Conservation (phyloP, 495 filamentous ascomycete genomes). For the Aspergillus leporis region DNA sequence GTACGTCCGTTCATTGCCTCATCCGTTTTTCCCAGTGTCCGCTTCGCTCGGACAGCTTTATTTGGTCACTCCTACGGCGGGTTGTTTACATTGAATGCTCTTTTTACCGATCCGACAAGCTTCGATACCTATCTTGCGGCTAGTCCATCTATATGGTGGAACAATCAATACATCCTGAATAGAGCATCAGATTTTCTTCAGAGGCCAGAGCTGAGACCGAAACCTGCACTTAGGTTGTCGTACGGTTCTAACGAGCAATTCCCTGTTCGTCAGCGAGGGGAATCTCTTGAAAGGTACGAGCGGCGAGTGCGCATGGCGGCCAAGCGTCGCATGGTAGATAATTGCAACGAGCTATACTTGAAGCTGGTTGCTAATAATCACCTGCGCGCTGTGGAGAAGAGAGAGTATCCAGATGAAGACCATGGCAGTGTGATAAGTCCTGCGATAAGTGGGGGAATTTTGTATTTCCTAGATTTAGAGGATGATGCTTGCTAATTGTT, state of each 20-base stretch:
- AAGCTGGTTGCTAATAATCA: constrained; percentile 6
- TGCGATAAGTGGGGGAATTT: constrained; percentile 22
- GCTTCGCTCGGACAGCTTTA: constrained; percentile 16
- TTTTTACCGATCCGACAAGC: constrained; percentile 18
- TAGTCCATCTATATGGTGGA: constrained; percentile 32
- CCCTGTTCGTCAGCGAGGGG: constrained; percentile 13
- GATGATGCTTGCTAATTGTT: background rate
- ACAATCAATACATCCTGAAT: constrained; percentile 17
- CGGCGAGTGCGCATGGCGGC: constrained; percentile 2
- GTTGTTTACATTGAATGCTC: constrained; percentile 20
- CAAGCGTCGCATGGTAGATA: constrained; percentile 25
- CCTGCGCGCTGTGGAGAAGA: constrained; percentile 10
- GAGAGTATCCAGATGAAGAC: constrained; percentile 25
- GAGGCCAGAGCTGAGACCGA: background rate
- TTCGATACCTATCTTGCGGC: constrained; percentile 28
- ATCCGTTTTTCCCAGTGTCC: constrained; percentile 18
- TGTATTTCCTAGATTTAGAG: constrained; percentile 21
- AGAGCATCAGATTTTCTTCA: constrained; percentile 15
- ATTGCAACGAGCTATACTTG: constrained; percentile 23
- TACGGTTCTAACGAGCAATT: constrained; percentile 25
- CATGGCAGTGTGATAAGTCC: constrained; percentile 29
- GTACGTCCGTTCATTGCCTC: constrained; percentile 16
- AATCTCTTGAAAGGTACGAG: constrained; percentile 16
- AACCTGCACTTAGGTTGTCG: constrained; percentile 13
- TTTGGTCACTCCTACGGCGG: constrained; percentile 29